Percentiles rank a stretch among this genome's conserved stretches.
These are phyloP conservation scores for Paralagenidium karlingii DNA, from an alignment of 352 stramenopile species.

Conservation along the genomic window DNA sequence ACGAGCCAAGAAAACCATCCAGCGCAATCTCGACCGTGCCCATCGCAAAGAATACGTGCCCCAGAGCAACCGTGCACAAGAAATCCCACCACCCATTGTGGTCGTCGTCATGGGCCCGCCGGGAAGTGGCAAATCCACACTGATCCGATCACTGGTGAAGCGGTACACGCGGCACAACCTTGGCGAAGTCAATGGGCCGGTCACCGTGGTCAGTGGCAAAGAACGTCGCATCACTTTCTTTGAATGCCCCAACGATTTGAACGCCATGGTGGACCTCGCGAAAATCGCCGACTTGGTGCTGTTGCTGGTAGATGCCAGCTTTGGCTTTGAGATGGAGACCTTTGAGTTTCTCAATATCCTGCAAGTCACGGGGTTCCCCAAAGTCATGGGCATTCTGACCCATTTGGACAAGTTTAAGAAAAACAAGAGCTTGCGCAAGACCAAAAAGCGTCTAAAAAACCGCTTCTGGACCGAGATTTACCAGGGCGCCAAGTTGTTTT, in stretches of 20 bases:
- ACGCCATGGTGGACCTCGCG: conserved; percentile 91
- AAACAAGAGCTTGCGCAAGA: conserved; percentile 96
- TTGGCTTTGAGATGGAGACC: conserved; percentile 99
- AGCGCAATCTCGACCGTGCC: conserved; percentile 95
- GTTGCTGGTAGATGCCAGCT: conserved; percentile 98
- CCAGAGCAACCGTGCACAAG: conserved; percentile 68
- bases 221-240: conserved; percentile 97
- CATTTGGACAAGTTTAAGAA: conserved; percentile 98
- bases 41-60: conserved; percentile 97
- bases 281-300: conserved; percentile 99
- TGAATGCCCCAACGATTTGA: conserved; percentile 95
- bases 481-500: conserved; percentile 92
- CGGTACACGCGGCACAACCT: conserved; percentile 99
- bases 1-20: conserved; percentile 91
- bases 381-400: conserved; percentile 98
- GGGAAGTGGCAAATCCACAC: conserved; percentile 95
- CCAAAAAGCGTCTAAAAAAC: conserved; percentile 98
- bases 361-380: conserved; percentile 86
- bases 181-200: conserved; percentile 92
- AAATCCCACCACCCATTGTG: conserved; percentile 87
- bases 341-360: conserved; percentile 99
- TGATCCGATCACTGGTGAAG: conserved; percentile 98
- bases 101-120: conserved; percentile 97
- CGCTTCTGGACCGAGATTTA: conserved; percentile 99
- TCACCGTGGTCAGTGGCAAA: conserved; percentile 98